These are phyloP conservation scores for Diaporthe longicolla DNA, from an alignment of 2,329 filamentous ascomycete genomes.

Conservation along the genomic window DNA sequence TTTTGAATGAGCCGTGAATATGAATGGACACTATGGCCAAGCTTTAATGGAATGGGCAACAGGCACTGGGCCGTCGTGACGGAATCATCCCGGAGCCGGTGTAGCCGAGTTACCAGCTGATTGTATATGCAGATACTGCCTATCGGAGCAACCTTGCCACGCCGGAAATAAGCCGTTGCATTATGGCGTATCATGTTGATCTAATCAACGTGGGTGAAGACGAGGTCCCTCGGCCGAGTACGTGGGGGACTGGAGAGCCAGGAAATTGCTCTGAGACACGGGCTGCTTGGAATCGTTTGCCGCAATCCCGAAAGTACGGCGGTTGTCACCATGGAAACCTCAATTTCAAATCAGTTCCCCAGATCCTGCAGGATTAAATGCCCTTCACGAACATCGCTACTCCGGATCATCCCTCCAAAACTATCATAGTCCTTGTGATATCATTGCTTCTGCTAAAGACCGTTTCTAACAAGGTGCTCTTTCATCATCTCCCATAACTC, in stretches of 20 bases:
- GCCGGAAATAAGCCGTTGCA: neutral
- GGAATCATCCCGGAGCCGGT: neutral
- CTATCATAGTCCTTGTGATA: too few species aligned
- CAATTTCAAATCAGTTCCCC: neutral
- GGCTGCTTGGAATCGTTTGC: neutral
- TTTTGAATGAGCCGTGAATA: neutral
- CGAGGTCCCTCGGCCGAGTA: neutral
- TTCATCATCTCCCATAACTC: too few species aligned
- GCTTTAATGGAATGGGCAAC: neutral
- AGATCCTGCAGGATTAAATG: too few species aligned
- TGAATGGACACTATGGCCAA: neutral
- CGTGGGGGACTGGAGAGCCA: neutral
- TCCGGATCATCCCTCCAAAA: too few species aligned
- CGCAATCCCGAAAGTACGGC: neutral
- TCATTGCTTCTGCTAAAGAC: too few species aligned
- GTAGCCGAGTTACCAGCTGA: neutral
- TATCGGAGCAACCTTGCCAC: neutral
- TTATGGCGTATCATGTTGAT: neutral
- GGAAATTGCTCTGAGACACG: neutral
- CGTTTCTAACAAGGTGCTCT: too few species aligned
- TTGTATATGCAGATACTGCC: too few species aligned
- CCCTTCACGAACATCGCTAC: too few species aligned
- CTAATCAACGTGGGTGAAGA: neutral
- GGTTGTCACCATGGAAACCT: neutral
- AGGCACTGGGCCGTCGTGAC: neutral